These are phyloP conservation scores for Thielaviopsis ethacetica DNA, from an alignment of 2,329 filamentous ascomycete species.

Conservation along the genomic window DNA sequence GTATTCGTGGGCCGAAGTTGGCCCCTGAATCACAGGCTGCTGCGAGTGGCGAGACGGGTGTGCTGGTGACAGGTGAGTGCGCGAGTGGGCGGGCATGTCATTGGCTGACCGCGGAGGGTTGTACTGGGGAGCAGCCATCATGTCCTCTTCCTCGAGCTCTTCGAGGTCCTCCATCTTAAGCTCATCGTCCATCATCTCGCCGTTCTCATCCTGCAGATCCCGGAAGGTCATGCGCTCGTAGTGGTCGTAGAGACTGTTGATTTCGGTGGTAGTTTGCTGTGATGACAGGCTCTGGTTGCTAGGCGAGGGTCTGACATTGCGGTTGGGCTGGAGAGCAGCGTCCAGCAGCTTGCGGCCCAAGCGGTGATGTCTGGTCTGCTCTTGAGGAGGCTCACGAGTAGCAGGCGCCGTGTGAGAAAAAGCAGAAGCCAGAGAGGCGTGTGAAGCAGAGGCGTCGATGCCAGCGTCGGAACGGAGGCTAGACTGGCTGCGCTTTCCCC, in stretches of 20 bases:
- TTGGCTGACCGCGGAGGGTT: background rate
- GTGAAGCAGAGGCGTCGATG: constrained; percentile 21
- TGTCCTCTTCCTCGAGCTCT: constrained; percentile 5
- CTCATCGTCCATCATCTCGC: constrained; percentile 7
- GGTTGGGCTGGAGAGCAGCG: constrained; percentile 1
- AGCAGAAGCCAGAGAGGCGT: constrained; percentile 26
- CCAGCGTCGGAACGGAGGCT: constrained; percentile 19
- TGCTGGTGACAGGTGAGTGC: constrained; percentile 1
- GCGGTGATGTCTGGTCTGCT: constrained; percentile 4
- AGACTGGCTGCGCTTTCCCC: constrained; percentile 17
- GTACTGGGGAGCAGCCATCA: constrained; percentile 3
- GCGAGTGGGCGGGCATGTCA: background rate
- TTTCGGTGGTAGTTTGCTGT: constrained; percentile 18
- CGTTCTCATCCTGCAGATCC: constrained; percentile 21
- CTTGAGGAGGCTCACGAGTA: constrained; percentile 1
- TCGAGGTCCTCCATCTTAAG: constrained; percentile 5
- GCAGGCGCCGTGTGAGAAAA: constrained; percentile 20
- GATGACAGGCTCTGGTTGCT: constrained; percentile 8
- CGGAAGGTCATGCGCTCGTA: constrained; percentile 41
- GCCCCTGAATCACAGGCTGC: constrained; percentile 3
- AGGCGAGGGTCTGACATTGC: constrained; percentile 1
- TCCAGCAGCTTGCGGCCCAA: constrained; percentile 9
- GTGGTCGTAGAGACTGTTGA: constrained; percentile 38
- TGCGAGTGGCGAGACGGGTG: constrained; percentile 12
- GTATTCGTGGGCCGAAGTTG: background rate